Evolutionary conservation across 805 yeast genomes (phyloP).

Genomic region (Clavispora carvajalis): DNA sequence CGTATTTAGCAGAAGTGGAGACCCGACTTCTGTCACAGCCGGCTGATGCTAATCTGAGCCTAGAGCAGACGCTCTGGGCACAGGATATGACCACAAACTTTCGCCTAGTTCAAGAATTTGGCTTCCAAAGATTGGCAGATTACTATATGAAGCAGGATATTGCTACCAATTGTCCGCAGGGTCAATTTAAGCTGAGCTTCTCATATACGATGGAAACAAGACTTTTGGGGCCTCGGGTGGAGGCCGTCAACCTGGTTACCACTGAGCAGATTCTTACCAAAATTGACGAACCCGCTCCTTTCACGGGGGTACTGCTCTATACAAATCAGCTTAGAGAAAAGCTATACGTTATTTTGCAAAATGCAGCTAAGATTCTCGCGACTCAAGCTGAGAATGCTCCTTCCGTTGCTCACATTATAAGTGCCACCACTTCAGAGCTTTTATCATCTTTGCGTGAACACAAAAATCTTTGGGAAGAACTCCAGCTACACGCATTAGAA

Average conservation of each 20-base stretch:
- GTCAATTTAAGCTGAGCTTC: constrained; percentile 1
- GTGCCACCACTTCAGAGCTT: not conserved
- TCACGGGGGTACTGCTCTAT: constrained; percentile 1
- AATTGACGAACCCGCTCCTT: constrained; percentile 8
- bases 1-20: constrained; percentile 17
- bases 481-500: not conserved
- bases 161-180: constrained; percentile 2
- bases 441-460: not conserved
- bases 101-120: constrained; percentile 9
- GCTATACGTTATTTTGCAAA: constrained; percentile 16
- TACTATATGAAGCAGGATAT: constrained; percentile 14
- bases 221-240: constrained; percentile 18
- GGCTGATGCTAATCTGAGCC: constrained; percentile 11
- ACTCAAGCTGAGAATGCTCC: not conserved
- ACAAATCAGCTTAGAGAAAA: constrained; percentile 14
- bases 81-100: constrained; percentile 18
- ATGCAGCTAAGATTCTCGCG: constrained; percentile 2
- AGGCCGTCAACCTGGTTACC: constrained; percentile 7
- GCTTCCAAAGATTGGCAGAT: constrained; percentile 8
- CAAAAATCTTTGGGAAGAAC: not conserved
- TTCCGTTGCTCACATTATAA: not conserved
- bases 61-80: constrained; percentile 15
- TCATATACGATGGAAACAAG: constrained; percentile 11
- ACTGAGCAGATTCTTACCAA: constrained; percentile 15
- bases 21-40: constrained; percentile 2